phyloP scores from a whole-genome alignment of 495 filamentous ascomycete genomes.

The Hyaloscypha finlandica region DNA sequence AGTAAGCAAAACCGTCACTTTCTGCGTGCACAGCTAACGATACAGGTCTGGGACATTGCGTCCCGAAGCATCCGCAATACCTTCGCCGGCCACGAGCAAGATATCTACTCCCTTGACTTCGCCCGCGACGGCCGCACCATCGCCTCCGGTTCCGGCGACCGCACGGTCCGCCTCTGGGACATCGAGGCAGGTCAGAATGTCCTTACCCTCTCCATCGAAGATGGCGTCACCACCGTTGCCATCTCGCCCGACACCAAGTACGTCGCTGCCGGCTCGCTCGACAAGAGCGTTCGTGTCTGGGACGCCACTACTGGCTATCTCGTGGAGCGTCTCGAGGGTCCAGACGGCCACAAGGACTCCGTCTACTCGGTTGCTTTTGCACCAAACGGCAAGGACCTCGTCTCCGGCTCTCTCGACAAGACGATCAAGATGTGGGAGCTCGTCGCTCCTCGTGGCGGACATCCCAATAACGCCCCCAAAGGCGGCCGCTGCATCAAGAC shows the following conservation, averaged over 20 bases:
- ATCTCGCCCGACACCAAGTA: slow-evolving; percentile 87
- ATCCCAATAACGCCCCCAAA: slow-evolving; percentile 63
- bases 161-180: slow-evolving; percentile 89
- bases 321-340: slow-evolving; percentile 80
- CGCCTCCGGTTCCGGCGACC: slow-evolving; percentile 84
- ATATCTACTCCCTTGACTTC: slow-evolving; percentile 93
- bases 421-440: slow-evolving; percentile 97
- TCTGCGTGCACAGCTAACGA: slow-evolving; percentile 9
- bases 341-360: slow-evolving; percentile 86
- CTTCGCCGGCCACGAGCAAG: slow-evolving; percentile 85
- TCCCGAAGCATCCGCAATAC: slow-evolving; percentile 74
- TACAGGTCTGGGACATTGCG: slow-evolving; percentile 85
- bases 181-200: slow-evolving; percentile 73
- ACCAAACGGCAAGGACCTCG: slow-evolving; percentile 82
- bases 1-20: slow-evolving; percentile 51
- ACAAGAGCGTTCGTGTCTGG: slow-evolving; percentile 91
- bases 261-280: slow-evolving; percentile 84
- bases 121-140: slow-evolving; percentile 85
- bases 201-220: slow-evolving; percentile 80
- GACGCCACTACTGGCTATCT: slow-evolving; percentile 79
- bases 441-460: slow-evolving; percentile 62
- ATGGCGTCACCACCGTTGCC: slow-evolving; percentile 88
- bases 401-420: slow-evolving; percentile 88
- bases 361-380: slow-evolving; percentile 94
- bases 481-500: slow-evolving; percentile 83